A percentile compares a stretch with the other conserved stretches of the same genome.
Evolutionary conservation across 176 grass and related monocot genomes (phyloP).

Genomic region (Miscanthus lutarioriparius): DNA sequence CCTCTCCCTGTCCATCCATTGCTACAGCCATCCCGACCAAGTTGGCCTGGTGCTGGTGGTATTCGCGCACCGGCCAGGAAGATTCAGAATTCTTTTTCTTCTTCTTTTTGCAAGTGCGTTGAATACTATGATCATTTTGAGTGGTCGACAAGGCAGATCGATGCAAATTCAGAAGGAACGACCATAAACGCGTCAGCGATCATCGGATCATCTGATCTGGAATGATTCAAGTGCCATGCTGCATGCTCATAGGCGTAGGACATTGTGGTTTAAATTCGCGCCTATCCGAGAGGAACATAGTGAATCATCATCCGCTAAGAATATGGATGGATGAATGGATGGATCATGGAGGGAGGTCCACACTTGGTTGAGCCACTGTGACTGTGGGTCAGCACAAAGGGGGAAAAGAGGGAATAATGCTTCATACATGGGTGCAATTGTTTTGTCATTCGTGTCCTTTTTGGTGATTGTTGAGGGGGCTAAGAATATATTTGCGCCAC

Average conservation of each 20-base stretch:
- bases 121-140: slow-evolving; percentile 6
- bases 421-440: slow-evolving; percentile 40
- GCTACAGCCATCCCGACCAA: not conserved
- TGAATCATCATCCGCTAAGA: slow-evolving; percentile 27
- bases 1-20: slow-evolving; percentile 33
- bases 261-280: slow-evolving; percentile 34
- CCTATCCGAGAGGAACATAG: slow-evolving; percentile 41
- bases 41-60: slow-evolving; percentile 30
- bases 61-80: not conserved
- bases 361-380: slow-evolving; percentile 25
- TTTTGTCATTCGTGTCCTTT: slow-evolving; percentile 32
- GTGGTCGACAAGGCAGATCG: slow-evolving; percentile 6
- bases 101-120: slow-evolving; percentile 18
- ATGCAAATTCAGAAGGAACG: slow-evolving; percentile 16
- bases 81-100: slow-evolving; percentile 28
- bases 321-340: not conserved
- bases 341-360: slow-evolving; percentile 9
- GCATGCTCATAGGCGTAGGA: not conserved
- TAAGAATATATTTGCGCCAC: slow-evolving; percentile 32
- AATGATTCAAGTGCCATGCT: slow-evolving; percentile 11
- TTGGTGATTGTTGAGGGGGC: slow-evolving; percentile 21
- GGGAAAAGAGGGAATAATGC: slow-evolving; percentile 11
- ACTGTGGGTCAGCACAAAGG: not conserved
- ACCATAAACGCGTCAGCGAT: not conserved
- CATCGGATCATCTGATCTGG: not conserved